Percentiles rank a stretch among this genome's conserved stretches.
phyloP scores from a whole-genome alignment of 352 stramenopile genomes.

The Pythium dissimile region DNA sequence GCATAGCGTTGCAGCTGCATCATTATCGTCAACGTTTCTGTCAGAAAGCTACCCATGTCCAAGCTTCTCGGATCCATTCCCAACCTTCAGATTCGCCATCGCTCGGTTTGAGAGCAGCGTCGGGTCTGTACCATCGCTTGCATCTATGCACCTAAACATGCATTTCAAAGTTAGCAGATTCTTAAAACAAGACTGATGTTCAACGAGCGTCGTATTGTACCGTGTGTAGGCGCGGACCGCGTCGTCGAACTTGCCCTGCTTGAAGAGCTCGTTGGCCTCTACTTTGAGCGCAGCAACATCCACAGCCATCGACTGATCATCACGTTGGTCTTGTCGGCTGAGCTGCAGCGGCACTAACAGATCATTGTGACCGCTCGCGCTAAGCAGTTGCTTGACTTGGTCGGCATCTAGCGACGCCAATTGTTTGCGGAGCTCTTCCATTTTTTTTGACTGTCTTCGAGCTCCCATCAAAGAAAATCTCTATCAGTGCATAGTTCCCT shows the following conservation, averaged over 20 bases:
- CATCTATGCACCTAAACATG: conserved; percentile 38
- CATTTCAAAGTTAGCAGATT: too few relatives aligned
- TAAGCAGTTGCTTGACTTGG: conserved; percentile 29
- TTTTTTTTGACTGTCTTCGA: background rate
- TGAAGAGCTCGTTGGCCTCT: conserved; percentile 59
- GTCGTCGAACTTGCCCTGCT: conserved; percentile 27
- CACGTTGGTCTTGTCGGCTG: background rate
- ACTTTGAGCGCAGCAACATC: conserved; percentile 30
- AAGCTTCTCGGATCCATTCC: conserved; percentile 18
- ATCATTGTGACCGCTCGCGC: conserved; percentile 29
- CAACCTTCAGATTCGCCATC: conserved; percentile 56
- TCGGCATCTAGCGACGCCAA: conserved; percentile 27
- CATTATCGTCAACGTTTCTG: too few relatives aligned
- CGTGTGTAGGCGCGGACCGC: conserved; percentile 45
- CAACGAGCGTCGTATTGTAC: too few relatives aligned
- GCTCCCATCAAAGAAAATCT: background rate
- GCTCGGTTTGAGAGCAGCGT: conserved; percentile 66
- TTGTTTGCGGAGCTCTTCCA: conserved; percentile 31
- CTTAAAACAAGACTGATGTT: too few relatives aligned
- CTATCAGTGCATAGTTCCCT: background rate
- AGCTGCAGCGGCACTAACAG: conserved; percentile 19
- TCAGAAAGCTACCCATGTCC: too few relatives aligned
- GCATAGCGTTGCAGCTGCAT: conserved; percentile 23
- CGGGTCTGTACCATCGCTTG: conserved; percentile 24
- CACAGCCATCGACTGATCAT: background rate